Evolutionary conservation across 192 early-diverging fungal species (phyloP).

Genomic region (Podila epigama): DNA sequence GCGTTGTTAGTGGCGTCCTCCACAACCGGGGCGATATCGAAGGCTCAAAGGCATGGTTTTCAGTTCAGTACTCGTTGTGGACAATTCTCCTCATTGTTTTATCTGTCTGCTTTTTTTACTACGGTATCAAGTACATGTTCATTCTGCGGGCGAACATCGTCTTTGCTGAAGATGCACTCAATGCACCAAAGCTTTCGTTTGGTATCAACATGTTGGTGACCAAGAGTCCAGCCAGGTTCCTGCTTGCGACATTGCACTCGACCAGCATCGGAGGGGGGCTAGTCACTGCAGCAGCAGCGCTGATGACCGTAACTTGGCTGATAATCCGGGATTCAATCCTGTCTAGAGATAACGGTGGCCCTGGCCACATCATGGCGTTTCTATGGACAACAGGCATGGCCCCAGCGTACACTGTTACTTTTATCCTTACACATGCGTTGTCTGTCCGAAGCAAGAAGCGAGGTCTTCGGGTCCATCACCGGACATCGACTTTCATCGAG

Average conservation of each 20-base stretch:
- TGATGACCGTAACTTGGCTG: conserved; percentile 19
- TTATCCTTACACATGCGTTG: neutral
- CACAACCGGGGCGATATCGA: conserved; percentile 7
- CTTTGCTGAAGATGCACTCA: conserved; percentile 38
- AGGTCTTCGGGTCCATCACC: neutral
- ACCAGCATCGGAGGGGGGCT: conserved; percentile 35
- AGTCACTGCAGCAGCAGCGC: conserved; percentile 16
- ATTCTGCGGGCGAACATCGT: conserved; percentile 46
- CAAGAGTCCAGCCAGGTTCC: conserved; percentile 28
- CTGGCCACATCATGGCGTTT: conserved; percentile 14
- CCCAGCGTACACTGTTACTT: conserved; percentile 4
- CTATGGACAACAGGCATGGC: conserved; percentile 41
- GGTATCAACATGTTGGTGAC: conserved; percentile 31
- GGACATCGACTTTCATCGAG: no score
- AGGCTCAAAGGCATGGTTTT: neutral
- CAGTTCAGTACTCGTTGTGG: conserved; percentile 27
- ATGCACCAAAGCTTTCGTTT: conserved; percentile 27
- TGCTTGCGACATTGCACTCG: conserved; percentile 32
- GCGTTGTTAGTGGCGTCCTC: conserved; percentile 8
- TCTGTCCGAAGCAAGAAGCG: neutral
- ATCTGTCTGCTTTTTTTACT: conserved; percentile 35
- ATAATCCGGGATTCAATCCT: conserved; percentile 12
- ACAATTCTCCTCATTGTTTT: conserved; percentile 4
- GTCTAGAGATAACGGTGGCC: neutral
- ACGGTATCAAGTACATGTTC: conserved; percentile 46